Conservation (phyloP, 805 yeast genomes). For the Candida chauliodis region DNA sequence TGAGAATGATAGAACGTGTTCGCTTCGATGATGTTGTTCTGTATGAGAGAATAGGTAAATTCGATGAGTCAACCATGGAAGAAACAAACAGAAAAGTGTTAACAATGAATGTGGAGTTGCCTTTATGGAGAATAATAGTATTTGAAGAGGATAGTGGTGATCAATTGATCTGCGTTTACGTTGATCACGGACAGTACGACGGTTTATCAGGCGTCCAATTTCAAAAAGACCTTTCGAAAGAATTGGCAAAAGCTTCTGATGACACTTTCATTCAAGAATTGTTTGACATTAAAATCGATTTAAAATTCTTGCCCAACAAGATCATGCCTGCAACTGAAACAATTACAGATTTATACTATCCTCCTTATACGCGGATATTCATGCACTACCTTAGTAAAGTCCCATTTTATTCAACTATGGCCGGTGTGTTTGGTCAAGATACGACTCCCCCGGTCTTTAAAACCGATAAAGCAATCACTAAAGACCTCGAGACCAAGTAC, state of each 20-base stretch:
- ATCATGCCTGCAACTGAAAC: constrained; percentile 9
- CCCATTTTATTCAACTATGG: constrained; percentile 3
- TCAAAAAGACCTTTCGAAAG: constrained; percentile 20
- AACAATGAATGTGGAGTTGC: constrained; percentile 11
- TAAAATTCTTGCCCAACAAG: constrained; percentile 7
- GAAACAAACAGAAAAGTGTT: constrained; percentile 7
- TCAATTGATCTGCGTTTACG: constrained; percentile 17
- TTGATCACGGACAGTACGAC: constrained; percentile 28
- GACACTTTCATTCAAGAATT: constrained; percentile 6
- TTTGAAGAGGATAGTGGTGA: constrained; percentile 10
- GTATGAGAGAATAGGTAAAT: constrained; percentile 9
- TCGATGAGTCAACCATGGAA: constrained; percentile 14
- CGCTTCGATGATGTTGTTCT: constrained; percentile 17
- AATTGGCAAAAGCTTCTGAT: constrained; percentile 11
- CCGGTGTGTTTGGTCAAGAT: constrained; percentile 1
- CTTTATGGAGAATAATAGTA: constrained; percentile 20
- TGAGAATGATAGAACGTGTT: constrained; percentile 13
- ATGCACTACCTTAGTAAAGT: constrained; percentile 6
- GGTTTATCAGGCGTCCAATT: constrained; percentile 29
- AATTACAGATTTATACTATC: constrained; percentile 11
- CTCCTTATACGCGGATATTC: constrained; percentile 7
- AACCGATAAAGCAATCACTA: constrained; percentile 8
- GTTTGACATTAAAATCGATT: constrained; percentile 11
- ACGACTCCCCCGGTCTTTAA: constrained; percentile 12
- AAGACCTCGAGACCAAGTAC: constrained; percentile 10